Evolutionary conservation across 2,329 filamentous ascomycete species (phyloP), one percentile per base, ranked within the genome.

Genomic region (Dothideomycetes sp.): DNA sequence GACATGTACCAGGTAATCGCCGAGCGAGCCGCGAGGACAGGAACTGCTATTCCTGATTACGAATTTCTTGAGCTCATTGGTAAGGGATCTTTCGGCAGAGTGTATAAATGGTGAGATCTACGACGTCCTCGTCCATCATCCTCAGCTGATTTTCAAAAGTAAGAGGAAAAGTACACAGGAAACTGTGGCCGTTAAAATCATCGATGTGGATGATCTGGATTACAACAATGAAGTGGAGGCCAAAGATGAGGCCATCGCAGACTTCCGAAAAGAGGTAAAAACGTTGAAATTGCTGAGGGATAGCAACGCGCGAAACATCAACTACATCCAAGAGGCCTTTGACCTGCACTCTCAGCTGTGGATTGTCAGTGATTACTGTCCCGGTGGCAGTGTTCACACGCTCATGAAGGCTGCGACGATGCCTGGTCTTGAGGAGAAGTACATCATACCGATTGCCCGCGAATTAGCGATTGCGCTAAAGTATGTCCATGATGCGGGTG

Each of bases 321-420:
- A 89, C 57, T 74, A 80, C 51, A 81, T 89, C 37, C 79, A 88
- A 51, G 84, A 88, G 49, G 83, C 83, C 4, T 70, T 88, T 15
- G 78, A 82, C 7, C 77, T 89, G 25, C 82, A 82, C 29, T 79
- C 82, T 51, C 76, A 84, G 45, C 80, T 93, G 65, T 93, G 85
- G 85, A 84, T 91, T 67, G 77, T 91, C 42, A 88, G 82, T 45
- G 84, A 91, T 62, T 87, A 88, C 59, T 88, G 84, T 52, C 83
- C 82, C 5, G 85, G 85, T 47, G 85, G 85, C 34, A 91, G 84
- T 58, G 80, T 93, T 5, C 69, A 75, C 44, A 80, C 77, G 7
- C 53, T 81, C 51, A 76, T 79, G 68, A 65, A 68, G 45, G 70
- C 65, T 6, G 53, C 42, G 18, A n/a, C 45, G 19, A 37, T 46